phyloP scores from a whole-genome alignment of 257 asterid genomes.

The Ophiorrhiza pumila region DNA sequence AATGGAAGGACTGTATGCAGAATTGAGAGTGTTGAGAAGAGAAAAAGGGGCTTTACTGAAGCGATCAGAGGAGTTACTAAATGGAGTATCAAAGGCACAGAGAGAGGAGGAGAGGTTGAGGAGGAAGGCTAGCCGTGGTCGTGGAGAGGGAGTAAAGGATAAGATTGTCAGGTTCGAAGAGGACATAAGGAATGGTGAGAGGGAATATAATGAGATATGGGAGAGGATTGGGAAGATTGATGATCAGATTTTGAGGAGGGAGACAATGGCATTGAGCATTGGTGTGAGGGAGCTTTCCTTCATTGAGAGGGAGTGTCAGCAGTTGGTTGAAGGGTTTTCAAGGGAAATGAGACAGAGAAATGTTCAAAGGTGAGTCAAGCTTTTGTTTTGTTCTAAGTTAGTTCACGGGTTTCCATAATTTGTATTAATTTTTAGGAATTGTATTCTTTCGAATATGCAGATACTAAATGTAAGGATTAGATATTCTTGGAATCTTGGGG shows the following conservation, averaged over 20 bases:
- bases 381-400: constrained; percentile 2
- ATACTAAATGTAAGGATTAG: not conserved
- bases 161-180: constrained; percentile 48
- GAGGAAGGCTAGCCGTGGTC: constrained; percentile 41
- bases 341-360: constrained; percentile 40
- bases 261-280: constrained; percentile 65
- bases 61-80: constrained; percentile 38
- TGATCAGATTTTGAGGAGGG: constrained; percentile 56
- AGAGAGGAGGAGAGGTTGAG: constrained; percentile 44
- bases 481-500: not conserved
- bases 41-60: constrained; percentile 38
- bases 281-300: constrained; percentile 84
- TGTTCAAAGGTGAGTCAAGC: constrained; percentile 42
- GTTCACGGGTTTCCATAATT: not conserved
- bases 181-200: constrained; percentile 41
- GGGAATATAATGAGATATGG: constrained; percentile 45
- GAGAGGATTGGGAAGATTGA: constrained; percentile 76
- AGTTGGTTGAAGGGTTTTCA: constrained; percentile 50
- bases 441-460: not conserved
- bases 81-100: constrained; percentile 28
- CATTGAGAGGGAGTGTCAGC: constrained; percentile 80
- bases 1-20: constrained; percentile 53
- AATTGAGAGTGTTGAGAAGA: constrained; percentile 42
- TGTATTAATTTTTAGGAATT: not conserved
- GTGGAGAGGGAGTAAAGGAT: constrained; percentile 22